Conservation (phyloP, 2,329 filamentous ascomycete genomes). For the Myrmaecium sp. region DNA sequence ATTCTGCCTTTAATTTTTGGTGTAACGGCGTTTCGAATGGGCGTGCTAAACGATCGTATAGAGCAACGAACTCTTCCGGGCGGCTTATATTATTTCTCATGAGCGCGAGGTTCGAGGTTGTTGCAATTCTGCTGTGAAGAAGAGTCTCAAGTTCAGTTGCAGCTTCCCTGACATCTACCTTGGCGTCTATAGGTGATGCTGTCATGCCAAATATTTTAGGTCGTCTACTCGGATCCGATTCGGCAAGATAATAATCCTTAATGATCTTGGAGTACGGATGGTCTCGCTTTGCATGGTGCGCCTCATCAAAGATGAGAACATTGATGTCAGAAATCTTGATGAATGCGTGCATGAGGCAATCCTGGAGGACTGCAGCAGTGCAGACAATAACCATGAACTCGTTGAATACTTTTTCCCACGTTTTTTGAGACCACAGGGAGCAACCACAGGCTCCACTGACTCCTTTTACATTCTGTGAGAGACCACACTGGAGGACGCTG, state of each 20-base stretch:
- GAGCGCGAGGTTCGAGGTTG: conserved; percentile 44
- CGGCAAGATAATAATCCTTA: conserved; percentile 59
- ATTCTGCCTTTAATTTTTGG: conserved; percentile 34
- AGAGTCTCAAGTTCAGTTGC: conserved; percentile 58
- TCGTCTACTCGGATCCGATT: conserved; percentile 26
- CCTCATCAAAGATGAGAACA: conserved; percentile 86
- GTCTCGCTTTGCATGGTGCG: conserved; percentile 87
- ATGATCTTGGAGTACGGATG: conserved; percentile 81
- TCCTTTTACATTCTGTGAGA: conserved; percentile 56
- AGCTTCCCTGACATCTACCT: conserved; percentile 53
- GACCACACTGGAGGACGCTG: conserved; percentile 62
- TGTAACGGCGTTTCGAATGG: conserved; percentile 50
- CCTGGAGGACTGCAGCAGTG: conserved; percentile 72
- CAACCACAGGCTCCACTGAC: conserved; percentile 55
- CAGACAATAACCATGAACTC: conserved; percentile 77
- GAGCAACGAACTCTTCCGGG: conserved; percentile 41
- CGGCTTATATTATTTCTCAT: conserved; percentile 41
- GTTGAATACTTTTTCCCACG: conserved; percentile 40
- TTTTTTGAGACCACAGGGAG: conserved; percentile 42
- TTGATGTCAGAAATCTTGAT: conserved; percentile 71
- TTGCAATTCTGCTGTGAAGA: conserved; percentile 70
- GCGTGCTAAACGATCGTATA: conserved; percentile 34
- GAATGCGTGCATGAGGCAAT: conserved; percentile 63
- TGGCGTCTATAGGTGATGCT: conserved; percentile 80
- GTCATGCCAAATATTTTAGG: conserved; percentile 93